Evolutionary conservation across 345 rosid genomes (phyloP).

Genomic region (Linum tenue): DNA sequence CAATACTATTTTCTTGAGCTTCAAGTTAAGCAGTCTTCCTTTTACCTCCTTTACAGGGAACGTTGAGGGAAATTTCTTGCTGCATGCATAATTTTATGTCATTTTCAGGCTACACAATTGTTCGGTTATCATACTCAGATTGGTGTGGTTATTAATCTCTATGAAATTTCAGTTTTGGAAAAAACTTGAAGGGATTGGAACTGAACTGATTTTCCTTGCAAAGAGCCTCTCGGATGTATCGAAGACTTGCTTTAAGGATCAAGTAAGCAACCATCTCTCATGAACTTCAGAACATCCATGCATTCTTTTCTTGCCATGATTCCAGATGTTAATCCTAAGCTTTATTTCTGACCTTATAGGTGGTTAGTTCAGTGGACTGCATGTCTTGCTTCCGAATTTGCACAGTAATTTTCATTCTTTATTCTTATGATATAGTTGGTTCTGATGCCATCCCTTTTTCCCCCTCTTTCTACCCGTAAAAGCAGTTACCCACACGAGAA

Average conservation of each 20-base stretch:
- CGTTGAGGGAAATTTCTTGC: too few relatives aligned
- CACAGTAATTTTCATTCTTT: background rate
- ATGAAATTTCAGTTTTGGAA: constrained; percentile 48
- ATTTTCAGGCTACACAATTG: background rate
- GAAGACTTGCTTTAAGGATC: constrained; percentile 35
- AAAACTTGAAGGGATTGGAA: constrained; percentile 55
- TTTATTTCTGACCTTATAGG: constrained; percentile 13
- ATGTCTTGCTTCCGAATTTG: background rate
- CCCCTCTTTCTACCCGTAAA: constrained; percentile 11
- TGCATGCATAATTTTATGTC: background rate
- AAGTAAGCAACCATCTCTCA: constrained; percentile 32
- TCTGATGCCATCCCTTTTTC: constrained; percentile 8
- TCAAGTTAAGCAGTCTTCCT: background rate
- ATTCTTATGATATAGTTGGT: background rate
- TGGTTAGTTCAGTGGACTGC: constrained; percentile 15
- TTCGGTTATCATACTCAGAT: background rate
- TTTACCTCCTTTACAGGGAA: too few relatives aligned
- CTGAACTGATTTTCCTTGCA: constrained; percentile 59
- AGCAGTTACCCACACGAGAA: constrained; percentile 30
- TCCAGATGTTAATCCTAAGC: background rate
- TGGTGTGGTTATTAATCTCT: background rate
- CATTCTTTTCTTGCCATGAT: background rate
- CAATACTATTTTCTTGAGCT: background rate
- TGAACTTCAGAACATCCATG: background rate
- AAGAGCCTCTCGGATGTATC: constrained; percentile 59